Conservation (phyloP, 176 grass and related monocot species). For the Zoysia japonica region DNA sequence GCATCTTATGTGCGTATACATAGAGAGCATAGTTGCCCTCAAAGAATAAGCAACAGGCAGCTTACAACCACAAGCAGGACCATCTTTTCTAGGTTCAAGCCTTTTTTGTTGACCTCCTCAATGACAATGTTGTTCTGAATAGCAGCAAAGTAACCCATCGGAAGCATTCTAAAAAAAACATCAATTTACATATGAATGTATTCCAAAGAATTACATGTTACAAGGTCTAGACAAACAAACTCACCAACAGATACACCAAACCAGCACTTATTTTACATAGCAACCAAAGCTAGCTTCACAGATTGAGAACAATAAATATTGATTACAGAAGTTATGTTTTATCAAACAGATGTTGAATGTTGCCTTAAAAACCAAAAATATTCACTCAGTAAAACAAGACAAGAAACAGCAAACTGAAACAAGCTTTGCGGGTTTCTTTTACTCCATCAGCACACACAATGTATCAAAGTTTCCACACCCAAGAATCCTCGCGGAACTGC, state of each 20-base stretch:
- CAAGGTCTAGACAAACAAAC: too few species aligned
- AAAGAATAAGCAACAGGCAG: constrained; percentile 74
- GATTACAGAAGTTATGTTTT: not conserved
- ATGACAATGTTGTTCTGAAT: constrained; percentile 77
- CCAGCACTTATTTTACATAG: not conserved
- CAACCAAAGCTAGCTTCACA: not conserved
- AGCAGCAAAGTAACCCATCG: constrained; percentile 9
- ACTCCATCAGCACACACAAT: too few species aligned
- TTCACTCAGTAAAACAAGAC: too few species aligned
- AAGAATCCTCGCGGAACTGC: too few species aligned
- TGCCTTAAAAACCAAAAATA: too few species aligned
- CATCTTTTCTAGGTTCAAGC: constrained; percentile 84
- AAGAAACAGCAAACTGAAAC: too few species aligned
- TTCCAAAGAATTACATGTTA: not conserved
- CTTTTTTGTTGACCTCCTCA: constrained; percentile 65
- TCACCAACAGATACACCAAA: not conserved
- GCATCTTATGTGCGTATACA: constrained; percentile 75
- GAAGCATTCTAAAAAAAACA: not conserved
- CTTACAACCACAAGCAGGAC: constrained; percentile 77
- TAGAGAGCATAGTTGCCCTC: constrained; percentile 87
- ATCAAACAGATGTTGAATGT: not conserved
- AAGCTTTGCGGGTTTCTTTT: too few species aligned
- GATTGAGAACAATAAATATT: not conserved
- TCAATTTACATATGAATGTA: not conserved
- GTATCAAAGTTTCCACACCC: too few species aligned